phyloP scores from a whole-genome alignment of 305 asterid genomes.

The Fraxinus ornus region DNA sequence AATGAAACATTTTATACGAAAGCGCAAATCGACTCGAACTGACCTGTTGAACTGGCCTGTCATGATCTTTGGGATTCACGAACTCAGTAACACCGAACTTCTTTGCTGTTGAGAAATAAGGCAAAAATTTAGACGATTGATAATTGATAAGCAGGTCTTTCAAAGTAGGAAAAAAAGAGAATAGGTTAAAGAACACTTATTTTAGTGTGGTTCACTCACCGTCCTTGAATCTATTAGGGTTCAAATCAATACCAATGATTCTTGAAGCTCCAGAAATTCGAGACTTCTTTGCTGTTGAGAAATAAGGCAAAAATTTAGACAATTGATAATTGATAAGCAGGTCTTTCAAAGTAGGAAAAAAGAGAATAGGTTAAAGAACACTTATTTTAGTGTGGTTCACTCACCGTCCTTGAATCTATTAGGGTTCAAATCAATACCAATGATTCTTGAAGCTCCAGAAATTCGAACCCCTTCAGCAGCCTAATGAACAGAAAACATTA shows the following conservation, averaged over 20 bases:
- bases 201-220: constrained; percentile 29
- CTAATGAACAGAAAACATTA: neutral
- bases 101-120: constrained; percentile 23
- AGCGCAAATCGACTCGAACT: neutral
- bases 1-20: neutral
- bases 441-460: constrained; percentile 34
- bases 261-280: constrained; percentile 30
- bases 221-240: constrained; percentile 48
- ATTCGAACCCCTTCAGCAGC: constrained; percentile 28
- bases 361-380: neutral
- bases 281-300: too few species aligned
- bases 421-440: constrained; percentile 67
- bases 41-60: constrained; percentile 37
- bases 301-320: neutral
- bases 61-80: constrained; percentile 31
- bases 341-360: neutral
- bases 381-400: neutral
- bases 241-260: constrained; percentile 67
- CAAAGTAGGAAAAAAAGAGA: neutral
- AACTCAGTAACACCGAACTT: constrained; percentile 36
- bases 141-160: neutral
- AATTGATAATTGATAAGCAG: neutral
- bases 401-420: constrained; percentile 57
- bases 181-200: neutral
- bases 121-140: neutral